A percentile compares a stretch with the other conserved stretches of the same genome.
Conservation (phyloP, 768 basidiomycete species). For the Myochromella boudieri region DNA sequence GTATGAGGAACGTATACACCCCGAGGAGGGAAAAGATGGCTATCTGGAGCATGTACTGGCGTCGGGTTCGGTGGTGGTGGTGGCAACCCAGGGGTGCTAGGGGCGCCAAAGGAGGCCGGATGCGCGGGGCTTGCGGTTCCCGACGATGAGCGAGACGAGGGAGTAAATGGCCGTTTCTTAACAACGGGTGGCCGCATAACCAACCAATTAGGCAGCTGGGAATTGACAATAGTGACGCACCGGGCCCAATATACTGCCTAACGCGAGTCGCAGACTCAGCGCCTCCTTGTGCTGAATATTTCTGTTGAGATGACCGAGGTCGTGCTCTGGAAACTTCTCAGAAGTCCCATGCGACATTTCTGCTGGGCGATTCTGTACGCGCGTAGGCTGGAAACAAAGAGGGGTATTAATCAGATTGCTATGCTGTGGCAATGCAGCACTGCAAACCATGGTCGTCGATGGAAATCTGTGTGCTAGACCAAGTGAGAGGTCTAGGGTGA, state of each 20-base stretch:
- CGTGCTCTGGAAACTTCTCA: constrained; percentile 25
- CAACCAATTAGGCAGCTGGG: constrained; percentile 10
- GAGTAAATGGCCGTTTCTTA: constrained; percentile 53
- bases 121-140: constrained; percentile 51
- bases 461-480: not conserved
- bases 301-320: constrained; percentile 24
- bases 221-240: constrained; percentile 36
- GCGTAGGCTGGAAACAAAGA: constrained; percentile 27
- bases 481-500: constrained; percentile 12
- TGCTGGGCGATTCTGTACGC: constrained; percentile 32
- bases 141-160: constrained; percentile 45
- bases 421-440: not conserved
- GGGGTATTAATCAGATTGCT: not conserved
- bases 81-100: constrained; percentile 19
- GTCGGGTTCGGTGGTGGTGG: constrained; percentile 25
- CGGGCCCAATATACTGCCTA: constrained; percentile 61
- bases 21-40: constrained; percentile 28
- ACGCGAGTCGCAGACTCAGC: constrained; percentile 51
- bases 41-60: constrained; percentile 25
- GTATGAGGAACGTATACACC: constrained; percentile 20
- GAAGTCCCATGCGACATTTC: constrained; percentile 21
- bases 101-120: constrained; percentile 29
- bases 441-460: constrained; percentile 3
- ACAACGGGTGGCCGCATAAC: constrained; percentile 10
- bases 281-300: constrained; percentile 46